phyloP scores from a whole-genome alignment of 1,139 yeast species.

The Pichiaceae sp. region DNA sequence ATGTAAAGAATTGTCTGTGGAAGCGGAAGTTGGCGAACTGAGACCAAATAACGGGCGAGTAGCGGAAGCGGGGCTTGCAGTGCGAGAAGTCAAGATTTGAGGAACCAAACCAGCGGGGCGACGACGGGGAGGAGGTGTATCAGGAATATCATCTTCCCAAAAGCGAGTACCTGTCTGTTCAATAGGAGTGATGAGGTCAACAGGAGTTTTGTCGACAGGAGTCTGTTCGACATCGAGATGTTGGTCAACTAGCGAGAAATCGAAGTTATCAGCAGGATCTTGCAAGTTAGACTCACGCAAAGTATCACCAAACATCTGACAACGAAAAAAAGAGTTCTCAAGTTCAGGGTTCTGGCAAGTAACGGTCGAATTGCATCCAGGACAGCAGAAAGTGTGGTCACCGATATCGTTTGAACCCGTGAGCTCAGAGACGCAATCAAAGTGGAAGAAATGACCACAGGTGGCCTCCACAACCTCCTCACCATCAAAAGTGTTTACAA shows the following conservation, averaged over 20 bases:
- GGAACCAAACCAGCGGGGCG: background rate
- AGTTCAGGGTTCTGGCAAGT: slow-evolving; percentile 3
- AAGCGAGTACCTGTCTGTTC: slow-evolving; percentile 12
- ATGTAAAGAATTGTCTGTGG: background rate
- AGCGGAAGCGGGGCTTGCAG: background rate
- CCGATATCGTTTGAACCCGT: background rate
- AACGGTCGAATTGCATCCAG: slow-evolving; percentile 6
- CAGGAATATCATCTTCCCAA: slow-evolving; percentile 6
- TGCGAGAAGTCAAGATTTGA: background rate
- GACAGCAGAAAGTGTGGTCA: slow-evolving; percentile 7
- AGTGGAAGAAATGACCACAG: slow-evolving; percentile 14
- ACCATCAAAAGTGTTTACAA: slow-evolving; percentile 11
- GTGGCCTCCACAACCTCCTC: slow-evolving; percentile 12
- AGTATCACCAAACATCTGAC: slow-evolving; percentile 1
- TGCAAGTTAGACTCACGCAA: background rate
- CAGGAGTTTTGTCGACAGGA: background rate
- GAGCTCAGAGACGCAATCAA: slow-evolving; percentile 10
- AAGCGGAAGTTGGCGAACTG: background rate
- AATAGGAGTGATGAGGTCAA: background rate
- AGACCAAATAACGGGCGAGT: background rate
- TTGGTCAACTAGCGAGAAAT: background rate
- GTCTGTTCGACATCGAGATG: background rate
- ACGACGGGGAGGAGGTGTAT: background rate
- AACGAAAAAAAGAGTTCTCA: background rate
- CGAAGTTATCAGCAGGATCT: background rate